Conservation (phyloP, 2,329 filamentous ascomycete genomes). For the Fusarium secorum region DNA sequence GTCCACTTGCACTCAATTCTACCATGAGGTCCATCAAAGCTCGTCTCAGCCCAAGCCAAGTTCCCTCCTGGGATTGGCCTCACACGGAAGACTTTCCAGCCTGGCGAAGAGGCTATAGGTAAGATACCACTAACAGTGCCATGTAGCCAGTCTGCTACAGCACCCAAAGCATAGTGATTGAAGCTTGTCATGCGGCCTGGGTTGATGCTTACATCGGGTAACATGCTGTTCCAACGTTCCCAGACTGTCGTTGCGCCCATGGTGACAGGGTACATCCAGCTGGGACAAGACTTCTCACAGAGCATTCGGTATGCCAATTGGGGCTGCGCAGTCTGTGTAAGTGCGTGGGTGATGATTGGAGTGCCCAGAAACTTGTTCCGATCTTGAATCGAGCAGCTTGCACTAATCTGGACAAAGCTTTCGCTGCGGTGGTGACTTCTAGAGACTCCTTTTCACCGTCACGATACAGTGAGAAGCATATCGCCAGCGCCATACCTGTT, state of each 20-base stretch:
- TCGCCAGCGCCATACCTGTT: neutral
- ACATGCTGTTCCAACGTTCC: neutral
- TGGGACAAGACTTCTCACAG: neutral
- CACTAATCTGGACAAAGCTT: neutral
- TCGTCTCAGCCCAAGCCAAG: neutral
- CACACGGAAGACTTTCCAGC: neutral
- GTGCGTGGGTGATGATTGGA: neutral
- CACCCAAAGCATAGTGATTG: neutral
- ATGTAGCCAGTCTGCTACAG: neutral
- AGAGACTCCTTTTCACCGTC: neutral
- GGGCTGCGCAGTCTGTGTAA: neutral
- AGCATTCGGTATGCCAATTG: neutral
- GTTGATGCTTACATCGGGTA: neutral
- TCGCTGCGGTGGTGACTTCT: neutral
- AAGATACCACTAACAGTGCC: neutral
- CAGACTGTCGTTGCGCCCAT: neutral
- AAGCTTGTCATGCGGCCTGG: neutral
- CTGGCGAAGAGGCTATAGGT: neutral
- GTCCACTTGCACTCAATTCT: neutral
- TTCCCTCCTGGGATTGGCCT: neutral
- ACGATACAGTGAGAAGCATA: neutral
- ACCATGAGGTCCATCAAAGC: neutral
- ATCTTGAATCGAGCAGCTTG: neutral
- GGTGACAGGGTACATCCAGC: neutral
- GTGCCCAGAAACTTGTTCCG: neutral